Base-by-base conservation (phyloP, 2,329 filamentous ascomycete genomes). In the Xylariaceae sp. region DNA sequence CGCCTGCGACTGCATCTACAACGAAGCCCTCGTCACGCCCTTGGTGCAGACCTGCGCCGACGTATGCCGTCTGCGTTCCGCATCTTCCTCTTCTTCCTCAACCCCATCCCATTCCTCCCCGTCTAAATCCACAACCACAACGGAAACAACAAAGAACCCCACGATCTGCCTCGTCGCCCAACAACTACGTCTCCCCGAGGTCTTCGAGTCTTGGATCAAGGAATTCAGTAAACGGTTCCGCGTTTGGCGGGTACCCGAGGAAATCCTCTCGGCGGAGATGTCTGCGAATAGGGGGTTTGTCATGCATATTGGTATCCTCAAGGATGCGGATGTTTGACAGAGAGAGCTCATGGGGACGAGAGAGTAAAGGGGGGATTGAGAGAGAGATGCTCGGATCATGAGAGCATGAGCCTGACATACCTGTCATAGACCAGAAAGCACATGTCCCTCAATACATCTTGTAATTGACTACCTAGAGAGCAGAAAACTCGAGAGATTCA, bases 1-100 rank as follows among this genome's bases (percentile, higher is more conserved):
- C 42, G 91, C 92, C 3, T 96, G 91, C 70, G 94, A 99, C 73
- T 97, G 92, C 73, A 88, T 99, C 66, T 99, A 95, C 78, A 99
- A 97, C 74, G 90, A 96, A 65, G 84, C 88, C 2, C 82, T 97
- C 2, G 84, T 97, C 23, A 77, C 83, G 49, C 91, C 92, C 0
- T 83, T 97, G 53, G 89, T 94, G n/a, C 83, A 87, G 67, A 89
- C 90, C 0, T 96, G 90, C 71, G 84, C 79, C 4, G 89, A 95
- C 63, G 80, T 86, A 23, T 96, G 91, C 73, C 76, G 76, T 8
- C 73, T 93, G 13, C 78, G 23, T 30, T 30, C 23, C 23, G n/a
- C n/a, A n/a, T 30, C 23, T 4, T 30, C 23, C 6, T 30, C 23
- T 1, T 30, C 23, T 4, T 30, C 23, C 5, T 17, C 17, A 17